Conservation (phyloP, 352 stramenopile genomes). For the Aphanomyces stellatus region DNA sequence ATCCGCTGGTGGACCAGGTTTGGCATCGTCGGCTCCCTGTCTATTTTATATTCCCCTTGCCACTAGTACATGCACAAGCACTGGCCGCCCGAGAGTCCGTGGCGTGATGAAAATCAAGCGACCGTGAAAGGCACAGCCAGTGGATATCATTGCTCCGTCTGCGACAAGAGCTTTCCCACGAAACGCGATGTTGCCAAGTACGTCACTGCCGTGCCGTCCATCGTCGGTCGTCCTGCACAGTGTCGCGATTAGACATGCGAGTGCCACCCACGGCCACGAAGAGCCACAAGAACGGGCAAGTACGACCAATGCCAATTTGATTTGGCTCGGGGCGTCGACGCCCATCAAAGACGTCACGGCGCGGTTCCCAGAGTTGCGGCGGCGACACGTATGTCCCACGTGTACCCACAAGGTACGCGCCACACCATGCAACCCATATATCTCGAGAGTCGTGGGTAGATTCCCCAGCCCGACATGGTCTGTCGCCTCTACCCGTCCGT, state of each 20-base stretch:
- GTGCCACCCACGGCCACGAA: not conserved
- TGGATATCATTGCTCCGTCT: not conserved
- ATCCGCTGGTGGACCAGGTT: conserved; percentile 13
- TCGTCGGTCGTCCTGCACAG: too few relatives aligned
- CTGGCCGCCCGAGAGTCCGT: conserved; percentile 14
- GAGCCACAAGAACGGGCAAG: not conserved
- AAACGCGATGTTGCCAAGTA: not conserved
- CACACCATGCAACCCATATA: not conserved
- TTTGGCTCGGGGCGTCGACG: conserved; percentile 1
- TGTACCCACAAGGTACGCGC: not conserved
- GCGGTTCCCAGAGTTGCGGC: not conserved
- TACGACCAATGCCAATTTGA: not conserved
- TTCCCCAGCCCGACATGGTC: not conserved
- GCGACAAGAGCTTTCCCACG: not conserved
- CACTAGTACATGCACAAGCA: conserved; percentile 12
- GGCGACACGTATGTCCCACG: not conserved
- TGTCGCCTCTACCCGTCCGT: conserved; percentile 9
- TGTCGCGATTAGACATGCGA: conserved; percentile 6
- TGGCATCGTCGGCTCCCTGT: too few relatives aligned
- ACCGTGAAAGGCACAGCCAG: not conserved
- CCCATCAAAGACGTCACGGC: not conserved
- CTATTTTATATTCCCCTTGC: not conserved
- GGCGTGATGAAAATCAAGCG: conserved; percentile 13
- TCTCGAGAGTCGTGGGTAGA: not conserved
- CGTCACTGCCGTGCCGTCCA: too few relatives aligned